These are phyloP conservation scores for Coccomyxa sp. DNA, from an alignment of 139 green algal species.

Conservation along the genomic window DNA sequence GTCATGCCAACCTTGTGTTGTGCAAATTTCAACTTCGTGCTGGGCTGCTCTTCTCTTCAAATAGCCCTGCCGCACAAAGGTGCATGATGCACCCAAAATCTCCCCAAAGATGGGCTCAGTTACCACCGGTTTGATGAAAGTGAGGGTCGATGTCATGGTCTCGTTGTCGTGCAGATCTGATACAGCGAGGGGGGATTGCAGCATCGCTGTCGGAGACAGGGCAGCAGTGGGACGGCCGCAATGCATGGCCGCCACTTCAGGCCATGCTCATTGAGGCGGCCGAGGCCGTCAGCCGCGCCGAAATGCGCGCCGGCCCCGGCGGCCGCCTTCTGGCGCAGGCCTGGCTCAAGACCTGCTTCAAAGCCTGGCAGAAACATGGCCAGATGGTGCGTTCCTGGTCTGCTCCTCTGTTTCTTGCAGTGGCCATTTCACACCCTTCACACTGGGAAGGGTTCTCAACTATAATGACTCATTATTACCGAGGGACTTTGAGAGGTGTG, in stretches of 20 bases:
- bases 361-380: conserved; percentile 5
- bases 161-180: conserved; percentile 27
- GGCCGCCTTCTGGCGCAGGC: conserved; percentile 24
- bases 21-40: too few species aligned
- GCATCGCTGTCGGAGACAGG: conserved; percentile 55
- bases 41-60: too few species aligned
- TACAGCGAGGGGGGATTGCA: conserved; percentile 48
- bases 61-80: too few species aligned
- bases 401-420: background rate
- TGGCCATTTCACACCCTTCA: background rate
- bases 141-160: too few species aligned
- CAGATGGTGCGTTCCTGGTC: conserved; percentile 15
- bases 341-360: conserved; percentile 39
- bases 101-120: too few species aligned
- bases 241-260: conserved; percentile 87
- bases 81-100: too few species aligned
- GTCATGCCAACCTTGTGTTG: too few species aligned
- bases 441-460: too few species aligned
- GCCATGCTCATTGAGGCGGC: conserved; percentile 61
- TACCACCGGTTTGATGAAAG: too few species aligned
- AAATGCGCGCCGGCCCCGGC: conserved; percentile 21
- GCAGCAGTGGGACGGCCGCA: conserved; percentile 94
- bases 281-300: background rate
- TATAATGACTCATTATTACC: too few species aligned
- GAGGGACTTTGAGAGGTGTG: too few species aligned